Conservation (phyloP, 805 yeast genomes). For the Ogataea corticis region DNA sequence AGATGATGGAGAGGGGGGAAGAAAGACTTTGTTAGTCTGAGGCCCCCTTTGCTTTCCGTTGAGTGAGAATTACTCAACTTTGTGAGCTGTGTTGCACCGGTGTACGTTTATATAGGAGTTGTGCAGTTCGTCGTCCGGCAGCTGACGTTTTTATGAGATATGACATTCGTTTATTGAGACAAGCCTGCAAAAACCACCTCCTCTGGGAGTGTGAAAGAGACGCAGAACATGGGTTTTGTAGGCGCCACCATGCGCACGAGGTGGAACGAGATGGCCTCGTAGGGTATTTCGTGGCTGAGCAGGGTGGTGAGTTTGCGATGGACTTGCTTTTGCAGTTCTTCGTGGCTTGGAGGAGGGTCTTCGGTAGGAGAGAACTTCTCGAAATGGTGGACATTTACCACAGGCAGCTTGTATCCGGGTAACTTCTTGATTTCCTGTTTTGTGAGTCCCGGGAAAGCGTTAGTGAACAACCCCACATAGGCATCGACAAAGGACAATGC, state of each 20-base stretch:
- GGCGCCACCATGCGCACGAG: constrained; percentile 94
- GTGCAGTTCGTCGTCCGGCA: too few species aligned
- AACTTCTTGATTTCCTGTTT: constrained; percentile 35
- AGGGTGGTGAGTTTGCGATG: constrained; percentile 51
- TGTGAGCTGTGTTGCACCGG: too few species aligned
- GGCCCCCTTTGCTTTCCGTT: too few species aligned
- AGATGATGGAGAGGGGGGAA: constrained; percentile 19
- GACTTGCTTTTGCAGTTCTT: constrained; percentile 68
- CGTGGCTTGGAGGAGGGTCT: constrained; percentile 61
- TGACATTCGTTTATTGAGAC: neutral
- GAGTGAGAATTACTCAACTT: too few species aligned
- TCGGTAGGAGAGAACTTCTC: constrained; percentile 81
- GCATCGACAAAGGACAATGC: constrained; percentile 82
- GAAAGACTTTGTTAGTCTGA: too few species aligned
- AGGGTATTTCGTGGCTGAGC: constrained; percentile 48
- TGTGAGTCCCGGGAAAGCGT: constrained; percentile 38
- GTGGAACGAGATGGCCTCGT: constrained; percentile 62
- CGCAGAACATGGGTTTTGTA: constrained; percentile 94
- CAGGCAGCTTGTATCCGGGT: constrained; percentile 62
- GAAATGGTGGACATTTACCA: constrained; percentile 87
- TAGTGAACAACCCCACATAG: constrained; percentile 68
- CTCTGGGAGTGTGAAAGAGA: constrained; percentile 70
- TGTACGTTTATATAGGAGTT: too few species aligned
- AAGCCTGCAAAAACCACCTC: constrained; percentile 59
- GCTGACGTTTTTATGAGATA: constrained; percentile 6